Evolutionary conservation across 208 protist species (phyloP).

Genomic region (Spongospora subterranea): DNA sequence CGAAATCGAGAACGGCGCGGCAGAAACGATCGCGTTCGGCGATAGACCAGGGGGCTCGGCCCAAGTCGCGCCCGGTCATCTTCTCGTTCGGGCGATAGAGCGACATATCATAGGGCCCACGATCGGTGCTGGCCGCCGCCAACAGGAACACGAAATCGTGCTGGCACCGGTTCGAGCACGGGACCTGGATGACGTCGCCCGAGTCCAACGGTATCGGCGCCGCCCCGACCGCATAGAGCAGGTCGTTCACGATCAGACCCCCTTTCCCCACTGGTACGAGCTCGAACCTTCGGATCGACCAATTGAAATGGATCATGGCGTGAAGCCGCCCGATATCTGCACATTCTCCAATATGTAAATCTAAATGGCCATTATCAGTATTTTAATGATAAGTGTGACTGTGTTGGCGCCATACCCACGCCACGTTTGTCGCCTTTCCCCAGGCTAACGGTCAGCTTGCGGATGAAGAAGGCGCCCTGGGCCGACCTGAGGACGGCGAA

Average conservation of each 20-base stretch:
- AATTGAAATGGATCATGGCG: slow-evolving; percentile 45
- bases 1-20: background rate
- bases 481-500: slow-evolving; percentile 10
- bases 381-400: background rate
- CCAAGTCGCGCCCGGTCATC: background rate
- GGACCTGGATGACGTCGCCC: slow-evolving; percentile 22
- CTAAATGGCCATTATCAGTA: background rate
- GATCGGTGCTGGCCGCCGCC: slow-evolving; percentile 17
- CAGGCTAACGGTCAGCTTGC: slow-evolving; percentile 13
- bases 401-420: background rate
- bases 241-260: slow-evolving; percentile 35
- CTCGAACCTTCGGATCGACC: slow-evolving; percentile 16
- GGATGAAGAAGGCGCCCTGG: background rate
- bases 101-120: background rate
- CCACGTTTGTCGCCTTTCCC: slow-evolving; percentile 51
- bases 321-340: background rate
- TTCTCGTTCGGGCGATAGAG: background rate
- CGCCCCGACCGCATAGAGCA: background rate
- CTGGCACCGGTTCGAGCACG: background rate
- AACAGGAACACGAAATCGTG: slow-evolving; percentile 38
- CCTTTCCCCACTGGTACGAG: background rate
- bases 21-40: slow-evolving; percentile 34
- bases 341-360: slow-evolving; percentile 42
- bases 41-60: background rate
- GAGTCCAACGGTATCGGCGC: slow-evolving; percentile 1